Percentiles rank a stretch among this genome's conserved stretches.
phyloP scores from a whole-genome alignment of 441 rosid species.

The Pelargonium myrrhifolium region DNA sequence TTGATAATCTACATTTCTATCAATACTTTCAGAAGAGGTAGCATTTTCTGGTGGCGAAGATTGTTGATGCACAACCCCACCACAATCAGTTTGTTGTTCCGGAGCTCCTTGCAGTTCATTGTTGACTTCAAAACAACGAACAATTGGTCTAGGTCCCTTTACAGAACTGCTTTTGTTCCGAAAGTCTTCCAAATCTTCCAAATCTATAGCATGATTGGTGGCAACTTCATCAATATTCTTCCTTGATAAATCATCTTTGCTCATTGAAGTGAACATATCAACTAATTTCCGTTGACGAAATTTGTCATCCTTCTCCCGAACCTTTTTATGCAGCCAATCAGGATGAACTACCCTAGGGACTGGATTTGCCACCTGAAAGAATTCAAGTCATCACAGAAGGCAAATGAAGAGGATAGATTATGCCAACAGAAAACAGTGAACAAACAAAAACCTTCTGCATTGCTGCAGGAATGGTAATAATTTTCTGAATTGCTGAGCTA shows the following conservation, averaged over 20 bases:
- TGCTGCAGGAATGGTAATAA: constrained; percentile 96
- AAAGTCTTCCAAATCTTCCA: constrained; percentile 84
- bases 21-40: constrained; percentile 42
- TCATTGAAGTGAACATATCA: constrained; percentile 51
- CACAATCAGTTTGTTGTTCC: constrained; percentile 22
- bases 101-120: constrained; percentile 29
- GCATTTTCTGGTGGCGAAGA: constrained; percentile 26
- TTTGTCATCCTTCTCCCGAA: constrained; percentile 90
- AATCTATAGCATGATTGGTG: constrained; percentile 23
- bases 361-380: constrained; percentile 78
- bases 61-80: constrained; percentile 25
- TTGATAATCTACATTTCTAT: constrained; percentile 69
- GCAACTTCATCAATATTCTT: constrained; percentile 21
- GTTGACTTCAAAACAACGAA: constrained; percentile 46
- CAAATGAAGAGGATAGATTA: constrained; percentile 15
- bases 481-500: constrained; percentile 89
- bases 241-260: constrained; percentile 31
- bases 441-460: constrained; percentile 84
- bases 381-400: constrained; percentile 23
- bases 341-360: constrained; percentile 98
- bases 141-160: constrained; percentile 63
- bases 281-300: constrained; percentile 78
- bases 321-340: constrained; percentile 96
- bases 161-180: constrained; percentile 37
- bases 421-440: constrained; percentile 18